Conservation (phyloP, 768 basidiomycete species). For the Filobasidium wieringae region DNA sequence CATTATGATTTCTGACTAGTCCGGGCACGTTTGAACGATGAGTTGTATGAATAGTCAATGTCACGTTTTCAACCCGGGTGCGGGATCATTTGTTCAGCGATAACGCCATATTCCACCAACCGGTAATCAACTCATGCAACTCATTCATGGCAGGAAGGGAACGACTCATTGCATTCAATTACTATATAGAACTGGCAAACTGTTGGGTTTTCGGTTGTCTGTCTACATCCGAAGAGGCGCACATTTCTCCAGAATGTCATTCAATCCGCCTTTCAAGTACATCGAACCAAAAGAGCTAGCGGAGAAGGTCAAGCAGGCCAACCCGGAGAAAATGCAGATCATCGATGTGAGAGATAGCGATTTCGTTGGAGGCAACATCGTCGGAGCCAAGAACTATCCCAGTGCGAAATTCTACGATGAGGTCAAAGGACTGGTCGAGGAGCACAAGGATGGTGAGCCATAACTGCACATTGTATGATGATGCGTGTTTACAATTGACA, state of each 20-base stretch:
- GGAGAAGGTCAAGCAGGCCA: slow-evolving; percentile 23
- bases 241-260: slow-evolving; percentile 11
- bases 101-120: no score
- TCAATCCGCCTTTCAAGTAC: slow-evolving; percentile 28
- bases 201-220: not conserved
- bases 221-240: not conserved
- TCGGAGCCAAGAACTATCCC: slow-evolving; percentile 29
- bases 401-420: slow-evolving; percentile 30
- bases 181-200: no score
- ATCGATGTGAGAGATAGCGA: slow-evolving; percentile 36
- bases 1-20: no score
- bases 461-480: not conserved
- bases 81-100: no score
- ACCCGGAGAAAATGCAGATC: slow-evolving; percentile 17
- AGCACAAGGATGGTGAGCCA: slow-evolving; percentile 24
- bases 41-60: no score
- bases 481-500: not conserved
- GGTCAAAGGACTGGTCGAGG: slow-evolving; percentile 27
- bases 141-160: no score
- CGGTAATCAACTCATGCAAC: no score
- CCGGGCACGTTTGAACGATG: no score
- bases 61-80: no score
- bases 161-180: no score
- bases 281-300: slow-evolving; percentile 33
- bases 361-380: slow-evolving; percentile 37